Evolutionary conservation across 2,329 filamentous ascomycete genomes (phyloP), one percentile per base, ranked within the genome.

Genomic region (Fusarium nanum): DNA sequence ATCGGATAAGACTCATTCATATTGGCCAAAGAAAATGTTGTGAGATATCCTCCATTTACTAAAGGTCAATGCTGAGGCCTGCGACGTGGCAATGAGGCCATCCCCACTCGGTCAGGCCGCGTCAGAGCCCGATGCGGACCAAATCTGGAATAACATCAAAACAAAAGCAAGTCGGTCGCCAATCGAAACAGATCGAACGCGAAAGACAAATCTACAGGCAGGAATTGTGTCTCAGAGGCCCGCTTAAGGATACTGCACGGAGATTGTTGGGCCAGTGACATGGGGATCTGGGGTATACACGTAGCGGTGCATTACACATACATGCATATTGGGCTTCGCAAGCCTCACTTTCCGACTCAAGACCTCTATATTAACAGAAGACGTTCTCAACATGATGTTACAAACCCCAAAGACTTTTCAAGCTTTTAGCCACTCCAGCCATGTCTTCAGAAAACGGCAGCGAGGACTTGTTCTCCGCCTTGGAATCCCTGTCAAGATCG

Each of bases 31-130:
- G 7, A 14, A 2, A 14, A 32, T 14, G 30, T 14, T 18, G 16
- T 5, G 2, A 3, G n/a, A 12, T 22, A 2, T 34, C 1, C 22
- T 0, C 50, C 45, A 46, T 20, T 28, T 0, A 18, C 22, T 7
- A 1, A 13, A 16, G 6, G 4, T 27, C 23, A 10, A 40, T 40
- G 54, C 54, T 49, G 41, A 53, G 16, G 46, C n/a, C 20, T 14
- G 40, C 55, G 28, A 56, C 65, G 64, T 61, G 64, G 64, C 53
- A 63, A 27, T 69, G 66, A 68, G 66, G 66, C 66, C 66, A 68
- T 59, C 66, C 50, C 59, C 30, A 45, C 42, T 9, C 23, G 23
- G 40, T 52, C 44, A 60, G 50, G 60, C 60, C 65, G 66, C 60
- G 60, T 61, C 49, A 32, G n/a, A 47, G 56, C 23, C 46, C 16